Percentiles rank a stretch among this genome's conserved stretches.
Conservation (phyloP, 805 yeast species). For the Kuraishia borneana region DNA sequence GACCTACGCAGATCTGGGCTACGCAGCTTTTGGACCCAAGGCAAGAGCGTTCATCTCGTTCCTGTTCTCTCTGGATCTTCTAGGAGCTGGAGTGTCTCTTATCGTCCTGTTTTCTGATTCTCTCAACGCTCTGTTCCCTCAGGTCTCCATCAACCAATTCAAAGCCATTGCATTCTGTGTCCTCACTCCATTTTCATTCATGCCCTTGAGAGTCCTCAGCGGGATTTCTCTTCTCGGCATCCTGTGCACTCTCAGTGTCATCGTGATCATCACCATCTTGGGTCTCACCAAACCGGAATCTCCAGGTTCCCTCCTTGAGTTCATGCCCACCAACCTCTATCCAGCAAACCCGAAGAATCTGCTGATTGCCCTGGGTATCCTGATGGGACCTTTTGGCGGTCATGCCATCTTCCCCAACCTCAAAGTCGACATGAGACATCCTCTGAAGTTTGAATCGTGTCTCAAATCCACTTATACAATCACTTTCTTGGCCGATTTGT, state of each 20-base stretch:
- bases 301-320: conserved; percentile 46
- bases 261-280: conserved; percentile 31
- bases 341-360: conserved; percentile 26
- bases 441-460: conserved; percentile 42
- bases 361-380: conserved; percentile 46
- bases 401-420: conserved; percentile 77
- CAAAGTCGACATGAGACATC: conserved; percentile 66
- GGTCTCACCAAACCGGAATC: conserved; percentile 29
- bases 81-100: conserved; percentile 76
- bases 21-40: conserved; percentile 69
- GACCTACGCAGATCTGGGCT: conserved; percentile 85
- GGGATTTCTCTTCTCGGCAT: conserved; percentile 47
- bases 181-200: conserved; percentile 69
- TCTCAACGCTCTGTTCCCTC: conserved; percentile 54
- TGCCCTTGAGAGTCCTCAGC: conserved; percentile 45
- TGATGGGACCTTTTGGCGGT: conserved; percentile 76
- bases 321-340: conserved; percentile 30
- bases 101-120: conserved; percentile 82
- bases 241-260: conserved; percentile 38
- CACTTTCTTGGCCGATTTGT: conserved; percentile 46
- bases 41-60: conserved; percentile 68
- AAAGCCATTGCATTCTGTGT: conserved; percentile 59
- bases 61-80: conserved; percentile 63
- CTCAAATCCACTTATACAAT: conserved; percentile 44
- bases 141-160: conserved; percentile 39